Evolutionary conservation across 768 basidiomycete genomes (phyloP), one percentile per base, ranked within the genome.

Genomic region (Leccinellum rugosiceps): DNA sequence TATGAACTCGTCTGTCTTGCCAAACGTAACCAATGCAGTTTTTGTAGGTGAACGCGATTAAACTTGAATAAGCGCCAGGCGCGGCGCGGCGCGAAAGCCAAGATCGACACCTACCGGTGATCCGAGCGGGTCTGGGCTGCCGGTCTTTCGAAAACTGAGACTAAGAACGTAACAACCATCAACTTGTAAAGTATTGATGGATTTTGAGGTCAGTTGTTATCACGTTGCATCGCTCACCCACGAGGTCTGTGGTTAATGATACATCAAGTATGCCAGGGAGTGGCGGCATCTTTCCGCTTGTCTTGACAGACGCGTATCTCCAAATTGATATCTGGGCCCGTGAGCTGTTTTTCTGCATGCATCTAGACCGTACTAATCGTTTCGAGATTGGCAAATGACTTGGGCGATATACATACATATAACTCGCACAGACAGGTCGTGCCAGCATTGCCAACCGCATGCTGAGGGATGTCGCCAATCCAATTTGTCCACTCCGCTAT

Each of bases 391-490:
- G 15, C 17, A 35, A 6, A 15, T n/a, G 38, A n/a, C n/a, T 41
- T 41, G n/a, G n/a, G 10, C 38, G 7, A 17, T 17, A 35, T 38
- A 38, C 17, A 35, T 38, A 38, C 17, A 38, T 41, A 41, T n/a
- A 41, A 41, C n/a, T 41, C 10, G 38, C 9, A n/a, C 38, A 41
- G 38, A 19, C 38, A 19, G 38, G 9, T 41, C n/a, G n/a, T 11
- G 5, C n/a, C n/a, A 19, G n/a, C 38, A 10, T 41, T 41, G n/a
- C 7, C 44, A 45, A 45, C 14, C 44, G 23, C 44, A n/a, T 19
- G 14, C 44, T 25, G 13, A 25, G 25, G 38, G n/a, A 70, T 70
- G 68, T 25, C 57, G 30, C 38, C 38, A 41, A 31, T 32, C 19
- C 46, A 35, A 35, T 15, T 47, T 26, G 14, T 69, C 13, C 3